These are phyloP conservation scores for Plantago major DNA, from an alignment of 257 asterid genomes.

Conservation along the genomic window DNA sequence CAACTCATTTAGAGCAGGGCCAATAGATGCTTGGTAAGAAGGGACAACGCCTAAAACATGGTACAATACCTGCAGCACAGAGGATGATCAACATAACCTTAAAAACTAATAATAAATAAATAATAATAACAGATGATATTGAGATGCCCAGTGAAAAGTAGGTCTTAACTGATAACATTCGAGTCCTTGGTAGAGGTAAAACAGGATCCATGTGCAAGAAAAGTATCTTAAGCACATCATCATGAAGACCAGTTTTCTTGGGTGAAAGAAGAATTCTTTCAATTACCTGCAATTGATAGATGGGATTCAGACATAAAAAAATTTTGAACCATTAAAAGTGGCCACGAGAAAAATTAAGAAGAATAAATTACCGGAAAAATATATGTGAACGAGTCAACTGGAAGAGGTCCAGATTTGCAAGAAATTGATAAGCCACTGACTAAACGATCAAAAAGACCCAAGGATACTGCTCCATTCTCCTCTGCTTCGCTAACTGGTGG, in stretches of 20 bases:
- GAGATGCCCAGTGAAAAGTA: constrained; percentile 2
- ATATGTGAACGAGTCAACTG: constrained; percentile 90
- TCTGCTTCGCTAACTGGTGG: constrained; percentile 60
- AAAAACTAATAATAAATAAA: constrained; percentile 10
- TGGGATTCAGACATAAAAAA: constrained; percentile 14
- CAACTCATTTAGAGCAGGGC: constrained; percentile 88
- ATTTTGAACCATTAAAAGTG: constrained; percentile 7
- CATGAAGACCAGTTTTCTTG: constrained; percentile 87
- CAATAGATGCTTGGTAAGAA: constrained; percentile 71
- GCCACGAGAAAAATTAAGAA: constrained; percentile 6
- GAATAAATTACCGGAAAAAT: constrained; percentile 72
- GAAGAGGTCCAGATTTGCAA: constrained; percentile 93
- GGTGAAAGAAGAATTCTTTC: constrained; percentile 82
- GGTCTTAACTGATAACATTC: constrained; percentile 83
- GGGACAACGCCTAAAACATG: constrained; percentile 95
- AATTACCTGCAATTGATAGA: constrained; percentile 50
- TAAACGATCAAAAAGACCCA: constrained; percentile 78
- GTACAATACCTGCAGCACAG: constrained; percentile 67
- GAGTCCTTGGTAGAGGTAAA: constrained; percentile 87
- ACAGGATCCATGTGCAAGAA: constrained; percentile 92
- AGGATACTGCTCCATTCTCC: constrained; percentile 49
- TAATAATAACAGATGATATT: constrained; percentile 9
- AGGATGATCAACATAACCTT: constrained; percentile 21
- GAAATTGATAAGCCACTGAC: constrained; percentile 73
- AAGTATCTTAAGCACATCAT: constrained; percentile 76